Conservation (phyloP, 345 rosid genomes). For the Syzygium jambos region DNA sequence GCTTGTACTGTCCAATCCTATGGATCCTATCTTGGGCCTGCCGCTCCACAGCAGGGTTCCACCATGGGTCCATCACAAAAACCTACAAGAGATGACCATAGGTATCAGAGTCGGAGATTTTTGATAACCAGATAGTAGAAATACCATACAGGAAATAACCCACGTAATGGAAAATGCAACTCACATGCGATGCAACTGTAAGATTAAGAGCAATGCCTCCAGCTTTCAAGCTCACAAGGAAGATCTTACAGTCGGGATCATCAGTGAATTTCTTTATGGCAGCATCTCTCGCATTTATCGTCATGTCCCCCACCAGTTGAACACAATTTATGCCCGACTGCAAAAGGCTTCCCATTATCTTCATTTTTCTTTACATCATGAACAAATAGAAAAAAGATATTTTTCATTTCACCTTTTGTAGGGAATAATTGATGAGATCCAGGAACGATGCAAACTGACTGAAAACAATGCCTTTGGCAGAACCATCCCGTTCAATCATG, state of each 20-base stretch:
- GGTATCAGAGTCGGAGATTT: not conserved
- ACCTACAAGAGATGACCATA: constrained; percentile 35
- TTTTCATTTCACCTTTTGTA: constrained; percentile 51
- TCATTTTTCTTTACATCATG: not conserved
- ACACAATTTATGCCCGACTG: constrained; percentile 81
- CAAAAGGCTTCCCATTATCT: constrained; percentile 7
- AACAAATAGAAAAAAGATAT: not conserved
- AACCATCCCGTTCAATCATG: constrained; percentile 97
- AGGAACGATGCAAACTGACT: constrained; percentile 96
- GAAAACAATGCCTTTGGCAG: constrained; percentile 95
- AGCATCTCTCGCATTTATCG: constrained; percentile 65
- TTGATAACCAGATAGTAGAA: not conserved
- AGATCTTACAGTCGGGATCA: constrained; percentile 85
- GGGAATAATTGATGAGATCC: constrained; percentile 83
- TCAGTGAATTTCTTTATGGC: constrained; percentile 80
- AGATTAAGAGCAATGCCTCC: constrained; percentile 96
- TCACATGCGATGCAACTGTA: constrained; percentile 97
- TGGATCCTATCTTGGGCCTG: constrained; percentile 99
- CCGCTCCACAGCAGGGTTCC: constrained; percentile 97
- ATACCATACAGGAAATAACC: not conserved
- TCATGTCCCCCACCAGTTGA: constrained; percentile 89
- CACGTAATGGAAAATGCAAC: constrained; percentile 5
- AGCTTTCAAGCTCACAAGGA: constrained; percentile 90
- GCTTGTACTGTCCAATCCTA: constrained; percentile 93
- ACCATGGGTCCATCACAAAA: constrained; percentile 99